Conservation (phyloP, 1,284 basidiomycete genomes). For the Boletus austroedulis region DNA sequence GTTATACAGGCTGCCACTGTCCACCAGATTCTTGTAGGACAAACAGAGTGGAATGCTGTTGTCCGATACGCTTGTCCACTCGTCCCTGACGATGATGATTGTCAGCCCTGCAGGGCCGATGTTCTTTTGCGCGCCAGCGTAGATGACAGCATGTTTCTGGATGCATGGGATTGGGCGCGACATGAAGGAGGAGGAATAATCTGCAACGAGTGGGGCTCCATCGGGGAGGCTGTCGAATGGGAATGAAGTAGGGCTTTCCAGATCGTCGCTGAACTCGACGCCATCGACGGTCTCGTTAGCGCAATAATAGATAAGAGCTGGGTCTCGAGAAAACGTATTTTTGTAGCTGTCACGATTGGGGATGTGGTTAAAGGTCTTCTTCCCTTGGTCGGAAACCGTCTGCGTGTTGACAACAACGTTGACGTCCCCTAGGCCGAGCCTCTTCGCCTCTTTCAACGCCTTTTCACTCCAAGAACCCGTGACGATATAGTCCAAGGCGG, state of each 20-base stretch:
- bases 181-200: conserved; percentile 98
- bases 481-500: conserved; percentile 80
- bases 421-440: conserved; percentile 57
- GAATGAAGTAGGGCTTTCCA: conserved; percentile 63
- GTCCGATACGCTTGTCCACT: conserved; percentile 67
- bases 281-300: conserved; percentile 99
- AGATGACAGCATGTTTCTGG: conserved; percentile 89
- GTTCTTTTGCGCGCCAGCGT: conserved; percentile 99
- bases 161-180: conserved; percentile 89
- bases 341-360: conserved; percentile 71
- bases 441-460: conserved; percentile 76
- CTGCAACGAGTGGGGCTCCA: conserved; percentile 79
- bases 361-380: conserved; percentile 76
- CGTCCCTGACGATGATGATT: conserved; percentile 89
- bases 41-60: conserved; percentile 81
- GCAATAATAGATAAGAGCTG: conserved; percentile 96
- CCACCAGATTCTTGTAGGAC: conserved; percentile 84
- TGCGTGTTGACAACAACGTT: conserved; percentile 72
- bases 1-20: conserved; percentile 83
- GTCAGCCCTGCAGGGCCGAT: conserved; percentile 94
- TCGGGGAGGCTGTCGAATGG: conserved; percentile 78
- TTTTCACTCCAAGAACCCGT: conserved; percentile 92
- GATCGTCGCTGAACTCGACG: conserved; percentile 77
- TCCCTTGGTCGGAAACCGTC: conserved; percentile 53
- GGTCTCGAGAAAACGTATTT: conserved; percentile 75